Evolutionary conservation across 768 basidiomycete species (phyloP), one percentile per base, ranked within the genome.

Genomic region (Pisolithus sp.): DNA sequence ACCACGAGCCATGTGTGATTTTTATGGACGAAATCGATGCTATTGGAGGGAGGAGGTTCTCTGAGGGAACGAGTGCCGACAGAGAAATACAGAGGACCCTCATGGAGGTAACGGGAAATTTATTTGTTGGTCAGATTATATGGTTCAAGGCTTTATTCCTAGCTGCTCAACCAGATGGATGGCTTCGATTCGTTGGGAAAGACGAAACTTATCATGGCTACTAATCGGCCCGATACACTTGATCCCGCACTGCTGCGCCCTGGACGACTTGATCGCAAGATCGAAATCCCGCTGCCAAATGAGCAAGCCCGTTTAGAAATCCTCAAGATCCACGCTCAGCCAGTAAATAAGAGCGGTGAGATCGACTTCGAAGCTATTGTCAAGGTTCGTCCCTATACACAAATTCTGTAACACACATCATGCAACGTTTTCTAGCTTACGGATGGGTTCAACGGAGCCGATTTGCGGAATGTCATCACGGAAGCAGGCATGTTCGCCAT

Each of bases 191-290:
- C 95, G 15, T 76, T 99, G 26, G 96, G 96, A 42, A 77, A 76
- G 57, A 97, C 94, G 31, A 98, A 98, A 70, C 80, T 98, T 49
- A 99, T 99, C 68, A 97, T 98, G 92, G 96, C 96, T n/a, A 99
- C 96, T 23, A 99, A 98, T 75, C 79, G 96, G 63, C 96, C 96
- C 0, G 96, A 99, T 68, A 98, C 94, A 2, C 81, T 97, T 31
- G 96, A 98, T 70, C 96, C 96, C 13, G 95, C 95, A 13, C 82
- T 99, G 21, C 78, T 99, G 50, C 89, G 95, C 49, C 95, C 95
- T 7, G 96, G 96, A 42, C 87, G 96, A 48, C 75, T 99, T 38
- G 96, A 99, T 69, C 80, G 95, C 43, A 98, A 98, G 73, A 95
- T 99, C 56, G 95, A 98, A 73, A 89, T 99, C 46, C 94, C 95